Evolutionary conservation across 805 yeast species (phyloP), one percentile per base, ranked within the genome.

Genomic region (Metschnikowia kofuensis): DNA sequence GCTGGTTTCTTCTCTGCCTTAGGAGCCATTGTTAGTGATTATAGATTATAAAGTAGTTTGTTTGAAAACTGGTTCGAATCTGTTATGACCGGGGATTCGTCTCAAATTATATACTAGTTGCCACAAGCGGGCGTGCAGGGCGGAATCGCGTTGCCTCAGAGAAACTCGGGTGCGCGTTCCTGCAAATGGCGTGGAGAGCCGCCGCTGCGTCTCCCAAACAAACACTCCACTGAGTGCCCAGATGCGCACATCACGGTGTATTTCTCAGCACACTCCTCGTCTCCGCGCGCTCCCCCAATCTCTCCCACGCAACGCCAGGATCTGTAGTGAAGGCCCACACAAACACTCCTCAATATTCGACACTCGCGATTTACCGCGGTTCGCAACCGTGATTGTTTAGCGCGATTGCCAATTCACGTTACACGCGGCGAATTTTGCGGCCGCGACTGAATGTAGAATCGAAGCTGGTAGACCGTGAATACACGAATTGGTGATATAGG

Each of bases 1-100:
- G 70, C 70, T 40, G 70, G 70, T 62, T 66, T 66, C 69, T 66
- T 66, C 59, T 66, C 70, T 54, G 70, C 70, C 57, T 66, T 66
- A 52, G 69, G 70, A 47, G 70, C 69, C 70, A 65, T 65, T 58
- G 53, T 51, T 50, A 42, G 48, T 62, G 48, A 38, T 49, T 35
- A 49, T 45, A 45, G 28, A 39, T 50, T 35, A 29, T 16, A 49
- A 56, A 44, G 48, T 48, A 48, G 51, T 57, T 53, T 57, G 54
- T 44, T 50, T 40, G 48, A 54, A 53, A 51, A 46, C 47, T 46
- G 37, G 35, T 40, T 32, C 35, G 30, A 42, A 40, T 16, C 27
- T 14, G 30, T 7, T 14, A n/a, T 41, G 14, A 32, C 38, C 26
- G 54, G 54, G 60, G 54, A 53, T 51, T 49, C 54, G 53, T 47